Evolutionary conservation across 805 yeast genomes (phyloP), one percentile per base, ranked within the genome.

Genomic region (Pichia sporocuriosa): DNA sequence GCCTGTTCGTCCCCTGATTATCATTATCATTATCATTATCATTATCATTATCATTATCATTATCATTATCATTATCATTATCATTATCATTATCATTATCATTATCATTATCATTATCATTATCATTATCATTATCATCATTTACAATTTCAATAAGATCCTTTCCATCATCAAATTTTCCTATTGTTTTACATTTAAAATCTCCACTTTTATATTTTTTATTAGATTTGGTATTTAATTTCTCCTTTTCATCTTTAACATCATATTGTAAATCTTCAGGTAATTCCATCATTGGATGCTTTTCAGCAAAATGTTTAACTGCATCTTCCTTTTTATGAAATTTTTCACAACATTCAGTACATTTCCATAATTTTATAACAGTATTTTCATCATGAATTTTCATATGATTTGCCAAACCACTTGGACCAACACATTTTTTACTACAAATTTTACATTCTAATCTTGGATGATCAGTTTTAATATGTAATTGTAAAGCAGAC

Each of bases 391-490:
- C 79, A 59, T 88, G 96, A 17, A 78, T 65, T 33, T 69, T 61
- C 87, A 83, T 77, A 57, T 89, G 96, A 66, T 81, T 76, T 15
- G 70, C 62, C 37, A 87, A 60, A 47, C 88, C 93, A 22, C 69
- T 67, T 35, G 72, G 75, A 23, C 94, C 95, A 10, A 82, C 81
- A 65, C 88, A 82, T 7, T 72, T 76, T 56, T 77, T 79, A 6
- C 76, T 77, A 66, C 96, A 88, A 1, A 75, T 50, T 0, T 59
- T 51, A 63, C 95, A 86, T 33, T 65, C 67, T 22, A 81, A 50
- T 54, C 81, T 78, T 4, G 89, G 86, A 60, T 88, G 96, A 27
- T 72, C 82, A 0, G 75, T 70, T 50, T 80, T 81, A 40, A 76
- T 66, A 59, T 89, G 97, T 10, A 70, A 55, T 50, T 80, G 88